A percentile compares a stretch with the other conserved stretches of the same genome.
phyloP scores from a whole-genome alignment of 2,329 filamentous ascomycete species.

The Periconia digitata region DNA sequence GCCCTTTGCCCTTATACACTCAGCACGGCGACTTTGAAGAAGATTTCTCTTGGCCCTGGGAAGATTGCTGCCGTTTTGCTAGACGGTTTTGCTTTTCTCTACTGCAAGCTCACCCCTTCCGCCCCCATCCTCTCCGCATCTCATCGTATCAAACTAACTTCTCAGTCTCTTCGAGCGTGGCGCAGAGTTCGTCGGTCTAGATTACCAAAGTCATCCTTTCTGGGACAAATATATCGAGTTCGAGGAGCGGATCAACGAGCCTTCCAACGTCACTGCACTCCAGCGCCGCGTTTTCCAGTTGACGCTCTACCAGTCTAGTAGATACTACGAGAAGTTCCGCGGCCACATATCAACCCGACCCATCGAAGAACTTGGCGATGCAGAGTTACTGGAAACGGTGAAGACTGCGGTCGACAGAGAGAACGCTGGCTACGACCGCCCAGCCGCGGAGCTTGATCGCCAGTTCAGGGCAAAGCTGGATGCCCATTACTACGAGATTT shows the following conservation, averaged over 20 bases:
- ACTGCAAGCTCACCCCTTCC: conserved; percentile 20
- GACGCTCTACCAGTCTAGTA: conserved; percentile 92
- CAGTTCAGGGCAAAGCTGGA: conserved; percentile 81
- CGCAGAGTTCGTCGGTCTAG: conserved; percentile 79
- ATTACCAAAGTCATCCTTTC: conserved; percentile 93
- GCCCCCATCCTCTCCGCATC: conserved; percentile 6
- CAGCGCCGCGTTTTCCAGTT: conserved; percentile 81
- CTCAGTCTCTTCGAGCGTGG: conserved; percentile 88
- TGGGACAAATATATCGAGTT: conserved; percentile 99
- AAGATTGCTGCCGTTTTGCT: conserved; percentile 15
- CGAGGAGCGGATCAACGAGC: conserved; percentile 71
- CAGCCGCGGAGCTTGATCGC: conserved; percentile 78
- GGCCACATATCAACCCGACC: conserved; percentile 71
- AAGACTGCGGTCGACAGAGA: conserved; percentile 72
- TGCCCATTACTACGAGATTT: conserved; percentile 76
- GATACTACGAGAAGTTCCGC: conserved; percentile 91
- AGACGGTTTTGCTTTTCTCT: conserved; percentile 13
- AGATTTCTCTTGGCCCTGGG: conserved; percentile 7
- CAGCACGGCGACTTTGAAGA: conserved; percentile 15
- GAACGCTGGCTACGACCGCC: conserved; percentile 52
- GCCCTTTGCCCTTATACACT: conserved; percentile 21
- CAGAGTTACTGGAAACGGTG: conserved; percentile 68
- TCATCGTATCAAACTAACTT: conserved; percentile 9
- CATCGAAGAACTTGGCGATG: conserved; percentile 69
- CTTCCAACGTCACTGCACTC: conserved; percentile 74